A percentile compares a stretch with the other conserved stretches of the same genome.
Evolutionary conservation across 495 filamentous ascomycete species (phyloP).

Genomic region (Aspergillus nidulans): DNA sequence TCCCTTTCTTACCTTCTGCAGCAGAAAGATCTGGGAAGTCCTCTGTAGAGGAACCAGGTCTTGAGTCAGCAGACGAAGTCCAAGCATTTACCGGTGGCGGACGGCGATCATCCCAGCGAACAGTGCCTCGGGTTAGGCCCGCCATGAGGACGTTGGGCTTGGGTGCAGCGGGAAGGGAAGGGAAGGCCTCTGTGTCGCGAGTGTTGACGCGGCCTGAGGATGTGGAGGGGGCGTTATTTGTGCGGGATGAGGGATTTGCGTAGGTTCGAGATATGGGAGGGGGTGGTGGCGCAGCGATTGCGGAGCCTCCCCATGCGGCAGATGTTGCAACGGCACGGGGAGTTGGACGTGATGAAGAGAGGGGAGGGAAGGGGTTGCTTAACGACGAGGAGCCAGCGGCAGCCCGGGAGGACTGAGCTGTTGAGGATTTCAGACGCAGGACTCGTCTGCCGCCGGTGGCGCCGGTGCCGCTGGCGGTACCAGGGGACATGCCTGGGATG

Average conservation of each 20-base stretch:
- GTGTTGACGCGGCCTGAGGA: constrained; percentile 24
- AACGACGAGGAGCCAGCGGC: constrained; percentile 42
- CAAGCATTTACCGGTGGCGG: constrained; percentile 42
- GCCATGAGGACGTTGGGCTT: constrained; percentile 78
- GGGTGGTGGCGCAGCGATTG: constrained; percentile 23
- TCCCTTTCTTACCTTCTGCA: constrained; percentile 60
- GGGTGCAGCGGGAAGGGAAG: constrained; percentile 70
- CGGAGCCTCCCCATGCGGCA: constrained; percentile 46
- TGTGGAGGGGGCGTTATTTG: constrained; percentile 18
- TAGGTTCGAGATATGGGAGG: constrained; percentile 26
- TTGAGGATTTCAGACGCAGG: constrained; percentile 70
- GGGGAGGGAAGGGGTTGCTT: constrained; percentile 43
- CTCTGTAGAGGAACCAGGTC: constrained; percentile 24
- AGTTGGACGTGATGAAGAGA: constrained; percentile 35
- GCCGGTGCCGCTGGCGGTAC: constrained; percentile 31
- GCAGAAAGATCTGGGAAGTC: constrained; percentile 26
- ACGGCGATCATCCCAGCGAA: constrained; percentile 59
- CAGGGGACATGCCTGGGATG: constrained; percentile 42
- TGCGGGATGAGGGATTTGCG: constrained; percentile 27
- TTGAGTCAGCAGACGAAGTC: constrained; percentile 25
- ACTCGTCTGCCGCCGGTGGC: constrained; percentile 54
- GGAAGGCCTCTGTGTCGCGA: constrained; percentile 56
- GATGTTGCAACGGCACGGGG: constrained; percentile 25
- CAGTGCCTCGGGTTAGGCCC: constrained; percentile 67
- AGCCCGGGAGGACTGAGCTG: constrained; percentile 65